Evolutionary conservation across 192 early-diverging fungal genomes (phyloP).

Genomic region (Allomyces macrogynus): DNA sequence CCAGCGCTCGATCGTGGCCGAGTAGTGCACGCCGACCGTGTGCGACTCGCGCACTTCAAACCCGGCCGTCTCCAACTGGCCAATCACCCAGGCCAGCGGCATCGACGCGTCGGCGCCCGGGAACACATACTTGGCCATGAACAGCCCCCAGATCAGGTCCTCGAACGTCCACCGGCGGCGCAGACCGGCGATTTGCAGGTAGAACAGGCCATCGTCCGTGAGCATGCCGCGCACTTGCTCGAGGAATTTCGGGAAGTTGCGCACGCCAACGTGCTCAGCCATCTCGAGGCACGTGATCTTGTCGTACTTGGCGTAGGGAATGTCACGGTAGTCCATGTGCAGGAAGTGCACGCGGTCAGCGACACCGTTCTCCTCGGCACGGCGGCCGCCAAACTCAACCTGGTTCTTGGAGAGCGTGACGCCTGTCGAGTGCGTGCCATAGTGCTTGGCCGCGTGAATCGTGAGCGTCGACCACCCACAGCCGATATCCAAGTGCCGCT

Average conservation of each 20-base stretch:
- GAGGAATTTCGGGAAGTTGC: conserved; percentile 76
- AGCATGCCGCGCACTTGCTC: conserved; percentile 81
- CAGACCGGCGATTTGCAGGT: conserved; percentile 92
- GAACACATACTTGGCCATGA: conserved; percentile 99
- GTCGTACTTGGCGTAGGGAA: conserved; percentile 75
- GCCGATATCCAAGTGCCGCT: conserved; percentile 88
- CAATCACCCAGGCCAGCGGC: conserved; percentile 87
- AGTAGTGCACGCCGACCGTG: conserved; percentile 95
- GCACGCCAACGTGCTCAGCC: conserved; percentile 97
- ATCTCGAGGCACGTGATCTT: conserved; percentile 97
- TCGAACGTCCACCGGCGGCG: conserved; percentile 62
- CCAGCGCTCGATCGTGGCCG: conserved; percentile 83
- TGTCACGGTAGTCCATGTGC: conserved; percentile 98
- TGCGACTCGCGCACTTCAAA: conserved; percentile 78
- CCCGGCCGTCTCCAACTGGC: conserved; percentile 78
- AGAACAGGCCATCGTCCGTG: conserved; percentile 95
- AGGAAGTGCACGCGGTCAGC: conserved; percentile 51
- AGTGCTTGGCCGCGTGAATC: conserved; percentile 74
- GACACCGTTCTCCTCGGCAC: conserved; percentile 64
- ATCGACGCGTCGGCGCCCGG: conserved; percentile 93
- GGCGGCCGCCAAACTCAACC: conserved; percentile 65
- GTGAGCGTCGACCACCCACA: conserved; percentile 94
- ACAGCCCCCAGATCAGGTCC: conserved; percentile 76
- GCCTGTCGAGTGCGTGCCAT: conserved; percentile 71
- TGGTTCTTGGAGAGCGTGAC: conserved; percentile 87